Base-by-base conservation (phyloP, 768 basidiomycete species). In the Paxillus ammoniavirescens region DNA sequence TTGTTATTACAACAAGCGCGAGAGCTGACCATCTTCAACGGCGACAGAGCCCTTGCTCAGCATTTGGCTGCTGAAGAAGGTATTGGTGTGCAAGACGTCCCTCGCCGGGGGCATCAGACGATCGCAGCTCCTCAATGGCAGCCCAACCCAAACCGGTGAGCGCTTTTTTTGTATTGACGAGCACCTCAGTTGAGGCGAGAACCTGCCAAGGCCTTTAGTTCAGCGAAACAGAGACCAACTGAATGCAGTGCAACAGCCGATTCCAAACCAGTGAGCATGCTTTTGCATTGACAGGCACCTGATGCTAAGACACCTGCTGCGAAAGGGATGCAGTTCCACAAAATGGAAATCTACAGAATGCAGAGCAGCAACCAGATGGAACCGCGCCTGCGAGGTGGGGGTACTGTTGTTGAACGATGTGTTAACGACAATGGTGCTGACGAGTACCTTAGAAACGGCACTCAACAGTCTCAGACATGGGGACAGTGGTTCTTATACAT, bases 1-100 rank as follows among this genome's bases (percentile, higher is more conserved):
- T 48, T 68, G 31, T 52, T 69, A 9, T 28, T 68, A 13, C 56
- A 63, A 28, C 66, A 72, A 18, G 62, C 59, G 8, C 58, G 48
- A 36, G 53, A 47, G 5, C 31, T 68, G 38, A 55, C 56, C 3
- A 17, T 35, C 17, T 17, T 64, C 15, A 38, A 65, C 33, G 41
- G 62, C 15, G 71, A 71, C 33, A 50, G 56, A 36, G 48, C 23
- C 4, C 36, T 71, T 46, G 69, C 69, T 2, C 54, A 50, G 23
- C 42, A 23, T 5, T 48, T 68, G 7, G 62, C 62, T 14, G 33
- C 10, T 4, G 61, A 52, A 4, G 63, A 58, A 10, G 49, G 48
- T 2, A 17, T 42, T 7, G 57, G n/a, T n/a, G 21, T 21, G 1
- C 21, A 21, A 21, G 21, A 21, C 21, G 21, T 21, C 1, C n/a